A percentile compares a stretch with the other conserved stretches of the same genome.
These are phyloP conservation scores for Komagataella ulmi DNA, from an alignment of 805 yeast genomes.

Conservation along the genomic window DNA sequence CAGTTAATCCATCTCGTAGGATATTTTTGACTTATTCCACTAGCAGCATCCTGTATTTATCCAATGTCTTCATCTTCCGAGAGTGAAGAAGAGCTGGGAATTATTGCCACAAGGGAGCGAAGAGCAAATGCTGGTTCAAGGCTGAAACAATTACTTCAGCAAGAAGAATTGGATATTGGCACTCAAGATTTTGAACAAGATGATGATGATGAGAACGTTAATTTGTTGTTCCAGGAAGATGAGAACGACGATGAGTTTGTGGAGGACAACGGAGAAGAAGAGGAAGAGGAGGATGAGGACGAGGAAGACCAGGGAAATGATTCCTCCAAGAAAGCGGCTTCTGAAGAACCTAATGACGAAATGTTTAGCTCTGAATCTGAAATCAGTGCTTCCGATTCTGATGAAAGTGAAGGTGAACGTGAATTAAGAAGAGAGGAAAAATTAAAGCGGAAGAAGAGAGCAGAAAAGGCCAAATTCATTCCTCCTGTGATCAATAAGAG, in stretches of 20 bases:
- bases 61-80: neutral
- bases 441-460: constrained; percentile 28
- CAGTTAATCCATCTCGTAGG: neutral
- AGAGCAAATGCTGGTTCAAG: constrained; percentile 89
- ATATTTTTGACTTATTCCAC: neutral
- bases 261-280: constrained; percentile 16
- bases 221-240: constrained; percentile 54
- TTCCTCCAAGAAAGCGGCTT: constrained; percentile 15
- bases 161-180: constrained; percentile 43
- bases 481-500: constrained; percentile 2
- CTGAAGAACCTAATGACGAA: constrained; percentile 23
- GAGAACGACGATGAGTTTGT: constrained; percentile 39
- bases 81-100: constrained; percentile 4
- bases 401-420: constrained; percentile 39
- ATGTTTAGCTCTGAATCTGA: constrained; percentile 41
- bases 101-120: constrained; percentile 63
- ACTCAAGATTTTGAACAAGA: constrained; percentile 18
- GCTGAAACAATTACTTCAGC: constrained; percentile 55
- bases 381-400: constrained; percentile 33
- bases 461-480: constrained; percentile 22
- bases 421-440: constrained; percentile 19
- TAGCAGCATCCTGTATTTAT: neutral
- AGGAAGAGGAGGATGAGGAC: constrained; percentile 13
- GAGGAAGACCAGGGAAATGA: constrained; percentile 12
- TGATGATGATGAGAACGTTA: constrained; percentile 71